These are phyloP conservation scores for Pythium apleroticum DNA, from an alignment of 352 stramenopile species.

Conservation along the genomic window DNA sequence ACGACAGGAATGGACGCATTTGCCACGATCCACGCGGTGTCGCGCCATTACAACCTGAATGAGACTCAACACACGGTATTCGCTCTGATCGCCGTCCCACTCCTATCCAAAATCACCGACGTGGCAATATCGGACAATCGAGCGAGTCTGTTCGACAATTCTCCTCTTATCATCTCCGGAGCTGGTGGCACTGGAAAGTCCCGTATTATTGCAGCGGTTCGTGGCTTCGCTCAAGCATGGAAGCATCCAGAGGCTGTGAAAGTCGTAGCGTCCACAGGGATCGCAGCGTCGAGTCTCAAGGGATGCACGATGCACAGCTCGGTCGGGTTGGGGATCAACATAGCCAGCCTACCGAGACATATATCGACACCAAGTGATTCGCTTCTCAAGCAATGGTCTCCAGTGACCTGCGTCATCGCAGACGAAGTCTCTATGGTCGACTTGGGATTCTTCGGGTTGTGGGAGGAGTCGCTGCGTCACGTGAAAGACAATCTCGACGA, in stretches of 20 bases:
- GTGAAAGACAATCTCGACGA: conserved; percentile 19
- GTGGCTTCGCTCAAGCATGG: conserved; percentile 6
- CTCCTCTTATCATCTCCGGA: conserved; percentile 25
- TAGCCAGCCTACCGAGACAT: not conserved
- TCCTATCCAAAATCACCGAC: not conserved
- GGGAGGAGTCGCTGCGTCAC: conserved; percentile 27
- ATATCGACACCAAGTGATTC: conserved; percentile 12
- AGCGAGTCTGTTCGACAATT: conserved; percentile 2
- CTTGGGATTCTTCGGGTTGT: conserved; percentile 28
- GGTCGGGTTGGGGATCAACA: conserved; percentile 17
- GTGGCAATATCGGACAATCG: not conserved
- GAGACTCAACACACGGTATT: conserved; percentile 10
- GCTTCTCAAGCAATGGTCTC: conserved; percentile 18
- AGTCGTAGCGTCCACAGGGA: conserved; percentile 20
- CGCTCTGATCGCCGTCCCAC: conserved; percentile 7
- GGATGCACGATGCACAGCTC: conserved; percentile 30
- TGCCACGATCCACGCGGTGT: conserved; percentile 10
- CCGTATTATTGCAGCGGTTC: conserved; percentile 22
- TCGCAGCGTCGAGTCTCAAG: conserved; percentile 20
- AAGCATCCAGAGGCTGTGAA: conserved; percentile 1
- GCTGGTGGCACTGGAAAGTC: conserved; percentile 29
- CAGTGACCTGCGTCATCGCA: conserved; percentile 21
- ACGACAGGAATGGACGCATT: not conserved
- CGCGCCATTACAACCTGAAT: not conserved
- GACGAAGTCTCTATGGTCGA: conserved; percentile 32